A percentile compares a stretch with the other conserved stretches of the same genome.
These are phyloP conservation scores for Hansenula anomala DNA, from an alignment of 1,139 yeast genomes.

Conservation along the genomic window DNA sequence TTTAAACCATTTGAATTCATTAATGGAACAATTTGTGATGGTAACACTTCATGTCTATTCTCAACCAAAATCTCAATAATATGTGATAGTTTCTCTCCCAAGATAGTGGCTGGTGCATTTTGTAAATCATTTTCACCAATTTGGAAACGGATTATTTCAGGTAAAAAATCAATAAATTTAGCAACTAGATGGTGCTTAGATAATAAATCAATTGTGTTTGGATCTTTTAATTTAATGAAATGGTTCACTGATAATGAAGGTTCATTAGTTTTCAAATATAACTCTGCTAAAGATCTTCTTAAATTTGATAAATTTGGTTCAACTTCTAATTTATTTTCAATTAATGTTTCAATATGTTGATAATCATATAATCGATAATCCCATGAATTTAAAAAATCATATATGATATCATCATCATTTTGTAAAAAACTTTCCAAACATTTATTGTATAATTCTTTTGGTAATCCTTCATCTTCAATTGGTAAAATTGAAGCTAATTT, in stretches of 20 bases:
- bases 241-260: constrained; percentile 63
- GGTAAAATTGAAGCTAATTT: constrained; percentile 37
- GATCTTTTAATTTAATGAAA: constrained; percentile 50
- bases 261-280: constrained; percentile 55
- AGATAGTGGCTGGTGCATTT: constrained; percentile 37
- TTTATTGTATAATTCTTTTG: constrained; percentile 39
- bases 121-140: constrained; percentile 33
- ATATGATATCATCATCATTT: constrained; percentile 32
- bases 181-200: constrained; percentile 57
- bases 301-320: constrained; percentile 27
- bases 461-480: constrained; percentile 30
- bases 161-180: constrained; percentile 43
- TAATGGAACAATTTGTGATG: constrained; percentile 43
- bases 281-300: constrained; percentile 47
- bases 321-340: constrained; percentile 39
- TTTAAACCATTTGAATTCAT: constrained; percentile 41
- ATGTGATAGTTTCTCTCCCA: constrained; percentile 37
- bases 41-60: constrained; percentile 59
- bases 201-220: constrained; percentile 51
- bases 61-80: constrained; percentile 56
- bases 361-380: constrained; percentile 49
- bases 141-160: constrained; percentile 46
- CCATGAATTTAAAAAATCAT: constrained; percentile 51
- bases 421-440: constrained; percentile 49
- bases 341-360: constrained; percentile 35